Evolutionary conservation across 2,329 filamentous ascomycete species (phyloP).

Genomic region (Eutypella sp.): DNA sequence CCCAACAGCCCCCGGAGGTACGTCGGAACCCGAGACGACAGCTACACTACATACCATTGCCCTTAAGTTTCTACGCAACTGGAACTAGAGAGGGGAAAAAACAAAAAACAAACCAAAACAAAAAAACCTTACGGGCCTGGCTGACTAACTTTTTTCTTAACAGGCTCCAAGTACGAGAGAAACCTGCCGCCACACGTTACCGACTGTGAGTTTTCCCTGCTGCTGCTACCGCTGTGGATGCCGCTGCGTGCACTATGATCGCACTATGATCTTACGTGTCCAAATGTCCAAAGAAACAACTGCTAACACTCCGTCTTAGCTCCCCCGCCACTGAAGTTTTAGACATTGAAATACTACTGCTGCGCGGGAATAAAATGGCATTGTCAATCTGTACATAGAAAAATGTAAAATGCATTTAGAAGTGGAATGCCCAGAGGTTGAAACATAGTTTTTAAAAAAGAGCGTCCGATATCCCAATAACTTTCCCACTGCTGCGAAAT

Average conservation of each 20-base stretch:
- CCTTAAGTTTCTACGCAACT: no score
- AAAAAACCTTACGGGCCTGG: neutral
- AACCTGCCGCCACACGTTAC: constrained; percentile 79
- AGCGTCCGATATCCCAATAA: no score
- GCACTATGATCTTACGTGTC: no score
- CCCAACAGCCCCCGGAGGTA: constrained; percentile 91
- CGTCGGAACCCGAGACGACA: constrained; percentile 22
- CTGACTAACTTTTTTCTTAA: neutral
- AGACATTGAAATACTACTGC: constrained; percentile 11
- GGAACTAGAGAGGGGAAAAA: no score
- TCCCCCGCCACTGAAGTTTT: constrained; percentile 47
- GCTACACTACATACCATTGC: constrained; percentile 1
- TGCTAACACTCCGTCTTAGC: constrained; percentile 33
- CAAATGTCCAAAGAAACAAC: constrained; percentile 20
- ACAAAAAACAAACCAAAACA: no score
- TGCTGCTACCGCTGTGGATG: no score
- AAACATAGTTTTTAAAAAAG: no score
- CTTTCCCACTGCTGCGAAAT: no score
- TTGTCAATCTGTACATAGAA: constrained; percentile 30
- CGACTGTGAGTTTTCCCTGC: constrained; percentile 60
- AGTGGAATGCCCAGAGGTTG: constrained; percentile 6
- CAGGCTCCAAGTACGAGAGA: constrained; percentile 93
- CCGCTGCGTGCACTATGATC: no score
- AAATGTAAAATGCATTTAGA: constrained; percentile 20
- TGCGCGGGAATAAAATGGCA: constrained; percentile 1